Evolutionary conservation across 2,329 filamentous ascomycete species (phyloP).

Genomic region (Penicillium sp.): DNA sequence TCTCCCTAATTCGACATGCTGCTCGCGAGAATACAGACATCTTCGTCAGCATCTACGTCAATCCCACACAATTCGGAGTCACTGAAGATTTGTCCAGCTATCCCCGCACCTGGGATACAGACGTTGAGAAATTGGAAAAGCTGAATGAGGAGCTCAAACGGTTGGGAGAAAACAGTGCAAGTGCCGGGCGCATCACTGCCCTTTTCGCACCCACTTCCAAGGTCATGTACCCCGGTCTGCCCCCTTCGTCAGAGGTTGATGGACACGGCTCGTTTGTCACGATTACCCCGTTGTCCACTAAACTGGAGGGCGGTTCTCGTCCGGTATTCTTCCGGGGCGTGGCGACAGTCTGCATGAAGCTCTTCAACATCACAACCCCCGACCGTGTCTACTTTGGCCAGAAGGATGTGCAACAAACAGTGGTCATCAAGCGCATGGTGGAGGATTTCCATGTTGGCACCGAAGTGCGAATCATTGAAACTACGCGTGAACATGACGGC

Average conservation of each 20-base stretch:
- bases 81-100: conserved; percentile 82
- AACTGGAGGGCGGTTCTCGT: conserved; percentile 74
- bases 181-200: conserved; percentile 61
- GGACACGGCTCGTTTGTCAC: conserved; percentile 83
- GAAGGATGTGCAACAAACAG: conserved; percentile 94
- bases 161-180: conserved; percentile 33
- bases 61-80: conserved; percentile 89
- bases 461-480: conserved; percentile 64
- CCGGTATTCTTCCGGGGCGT: conserved; percentile 96
- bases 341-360: conserved; percentile 89
- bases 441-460: conserved; percentile 75
- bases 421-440: conserved; percentile 78
- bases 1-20: conserved; percentile 74
- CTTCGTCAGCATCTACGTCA: conserved; percentile 87
- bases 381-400: conserved; percentile 87
- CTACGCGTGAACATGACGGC: conserved; percentile 68
- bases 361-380: conserved; percentile 73
- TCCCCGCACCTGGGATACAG: conserved; percentile 76
- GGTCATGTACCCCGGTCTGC: conserved; percentile 81
- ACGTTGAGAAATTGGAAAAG: conserved; percentile 57
- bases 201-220: conserved; percentile 76
- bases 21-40: conserved; percentile 77
- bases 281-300: conserved; percentile 71
- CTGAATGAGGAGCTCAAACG: conserved; percentile 66
- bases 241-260: conserved; percentile 60